phyloP scores from a whole-genome alignment of 371 early-diverging fungal genomes.

The Apophysomyces ossiformis region DNA sequence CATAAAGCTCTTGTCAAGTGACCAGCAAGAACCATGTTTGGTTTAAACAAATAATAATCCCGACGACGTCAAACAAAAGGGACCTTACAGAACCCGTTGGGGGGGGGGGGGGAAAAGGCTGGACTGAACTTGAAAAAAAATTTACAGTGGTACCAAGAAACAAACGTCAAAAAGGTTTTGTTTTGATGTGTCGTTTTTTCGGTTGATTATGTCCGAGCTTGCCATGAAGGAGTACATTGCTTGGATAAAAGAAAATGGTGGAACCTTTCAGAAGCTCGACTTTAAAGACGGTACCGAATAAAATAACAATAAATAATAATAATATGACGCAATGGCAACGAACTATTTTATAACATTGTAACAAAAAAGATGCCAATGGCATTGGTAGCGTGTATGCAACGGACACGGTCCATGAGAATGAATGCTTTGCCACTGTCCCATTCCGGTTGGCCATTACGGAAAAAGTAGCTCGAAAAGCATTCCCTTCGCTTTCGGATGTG shows the following conservation, averaged over 20 bases:
- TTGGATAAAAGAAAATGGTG: conserved; percentile 52
- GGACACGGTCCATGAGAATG: conserved; percentile 29
- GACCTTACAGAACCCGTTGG: neutral
- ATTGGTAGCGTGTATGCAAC: conserved; percentile 49
- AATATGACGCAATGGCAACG: too few species aligned
- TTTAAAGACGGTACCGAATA: conserved; percentile 37
- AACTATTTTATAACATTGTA: neutral
- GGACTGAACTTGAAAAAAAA: conserved; percentile 8
- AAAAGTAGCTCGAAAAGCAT: conserved; percentile 40
- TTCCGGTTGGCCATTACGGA: conserved; percentile 53
- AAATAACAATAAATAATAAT: too few species aligned
- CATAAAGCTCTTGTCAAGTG: conserved; percentile 10
- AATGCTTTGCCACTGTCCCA: conserved; percentile 44
- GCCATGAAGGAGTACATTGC: conserved; percentile 22
- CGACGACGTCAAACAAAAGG: conserved; percentile 12
- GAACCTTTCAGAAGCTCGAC: conserved; percentile 40
- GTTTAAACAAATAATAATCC: conserved; percentile 17
- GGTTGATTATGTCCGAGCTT: conserved; percentile 5
- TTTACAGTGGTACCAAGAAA: conserved; percentile 4
- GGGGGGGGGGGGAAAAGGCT: neutral
- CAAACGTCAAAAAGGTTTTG: conserved; percentile 6
- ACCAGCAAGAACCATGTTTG: conserved; percentile 10
- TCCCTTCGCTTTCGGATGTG: conserved; percentile 32
- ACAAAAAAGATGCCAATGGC: conserved; percentile 32
- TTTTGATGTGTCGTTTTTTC: neutral